Percentiles rank a stretch among this genome's conserved stretches.
Evolutionary conservation across 2,329 filamentous ascomycete species (phyloP).

Genomic region (Trichophyton equinum): DNA sequence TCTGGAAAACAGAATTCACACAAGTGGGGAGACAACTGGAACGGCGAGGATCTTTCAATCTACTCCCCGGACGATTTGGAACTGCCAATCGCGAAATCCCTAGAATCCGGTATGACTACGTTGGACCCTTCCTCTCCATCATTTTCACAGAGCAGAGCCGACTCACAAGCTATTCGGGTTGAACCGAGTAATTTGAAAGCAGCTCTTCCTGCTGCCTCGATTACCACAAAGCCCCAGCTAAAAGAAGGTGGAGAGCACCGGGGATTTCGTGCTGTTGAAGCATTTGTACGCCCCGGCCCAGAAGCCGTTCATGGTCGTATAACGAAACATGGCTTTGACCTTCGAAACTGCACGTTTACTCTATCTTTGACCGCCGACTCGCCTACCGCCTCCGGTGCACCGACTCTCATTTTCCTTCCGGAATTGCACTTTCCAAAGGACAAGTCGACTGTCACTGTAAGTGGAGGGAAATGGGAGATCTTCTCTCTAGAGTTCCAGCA

Average conservation of each 20-base stretch:
- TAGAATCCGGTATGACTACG: conserved; percentile 27
- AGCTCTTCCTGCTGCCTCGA: conserved; percentile 45
- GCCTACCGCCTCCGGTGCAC: conserved; percentile 49
- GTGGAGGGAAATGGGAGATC: conserved; percentile 82
- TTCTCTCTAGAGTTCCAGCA: conserved; percentile 58
- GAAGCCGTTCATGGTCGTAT: conserved; percentile 62
- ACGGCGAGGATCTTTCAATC: conserved; percentile 91
- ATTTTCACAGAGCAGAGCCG: conserved; percentile 42
- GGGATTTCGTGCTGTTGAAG: conserved; percentile 82
- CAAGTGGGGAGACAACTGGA: conserved; percentile 85
- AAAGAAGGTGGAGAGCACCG: conserved; percentile 49
- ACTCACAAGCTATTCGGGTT: conserved; percentile 39
- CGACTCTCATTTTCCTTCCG: conserved; percentile 75
- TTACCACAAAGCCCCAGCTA: conserved; percentile 45
- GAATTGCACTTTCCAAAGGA: conserved; percentile 83
- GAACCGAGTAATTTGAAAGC: conserved; percentile 64
- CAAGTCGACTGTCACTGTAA: conserved; percentile 58
- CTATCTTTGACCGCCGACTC: conserved; percentile 54
- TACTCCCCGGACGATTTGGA: conserved; percentile 69
- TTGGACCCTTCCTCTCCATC: conserved; percentile 36
- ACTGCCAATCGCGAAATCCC: conserved; percentile 29
- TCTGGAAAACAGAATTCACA: conserved; percentile 57
- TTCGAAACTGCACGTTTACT: conserved; percentile 64
- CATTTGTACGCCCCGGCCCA: conserved; percentile 77
- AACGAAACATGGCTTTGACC: conserved; percentile 63